A percentile compares a stretch with the other conserved stretches of the same genome.
Evolutionary conservation across 257 asterid genomes (phyloP).

Genomic region (Rhazya stricta): DNA sequence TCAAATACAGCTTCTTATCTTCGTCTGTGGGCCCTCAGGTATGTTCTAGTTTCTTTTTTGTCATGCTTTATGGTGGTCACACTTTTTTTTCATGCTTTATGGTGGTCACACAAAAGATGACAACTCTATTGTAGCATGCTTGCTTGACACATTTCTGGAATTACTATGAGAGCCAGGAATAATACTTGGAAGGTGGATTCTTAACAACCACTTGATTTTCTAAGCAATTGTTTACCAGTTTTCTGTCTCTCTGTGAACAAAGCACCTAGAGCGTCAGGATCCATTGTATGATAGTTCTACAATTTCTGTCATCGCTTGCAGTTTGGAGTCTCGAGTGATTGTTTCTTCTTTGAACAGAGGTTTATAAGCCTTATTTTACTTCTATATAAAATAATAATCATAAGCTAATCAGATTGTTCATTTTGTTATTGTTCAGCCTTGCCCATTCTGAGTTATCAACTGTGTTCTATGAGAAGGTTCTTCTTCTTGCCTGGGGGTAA

Average conservation of each 20-base stretch:
- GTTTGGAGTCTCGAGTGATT: not conserved
- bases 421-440: slow-evolving; percentile 54
- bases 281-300: not conserved
- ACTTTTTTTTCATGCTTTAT: not conserved
- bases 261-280: not conserved
- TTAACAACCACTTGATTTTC: not conserved
- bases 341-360: not conserved
- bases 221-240: not conserved
- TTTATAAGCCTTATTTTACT: not conserved
- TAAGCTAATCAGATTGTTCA: slow-evolving; percentile 11
- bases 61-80: not conserved
- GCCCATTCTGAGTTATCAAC: slow-evolving; percentile 90
- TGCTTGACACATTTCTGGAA: not conserved
- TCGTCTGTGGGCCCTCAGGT: slow-evolving; percentile 99
- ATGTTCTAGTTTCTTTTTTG: slow-evolving; percentile 16
- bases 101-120: not conserved
- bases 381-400: not conserved
- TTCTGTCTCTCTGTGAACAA: not conserved
- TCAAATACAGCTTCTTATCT: slow-evolving; percentile 99
- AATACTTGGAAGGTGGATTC: not conserved
- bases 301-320: not conserved
- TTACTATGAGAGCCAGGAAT: not conserved
- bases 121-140: not conserved
- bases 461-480: slow-evolving; percentile 94
- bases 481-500: slow-evolving; percentile 95